Evolutionary conservation across 2,329 filamentous ascomycete genomes (phyloP).

Genomic region (Neopestalotiopsis sp.): DNA sequence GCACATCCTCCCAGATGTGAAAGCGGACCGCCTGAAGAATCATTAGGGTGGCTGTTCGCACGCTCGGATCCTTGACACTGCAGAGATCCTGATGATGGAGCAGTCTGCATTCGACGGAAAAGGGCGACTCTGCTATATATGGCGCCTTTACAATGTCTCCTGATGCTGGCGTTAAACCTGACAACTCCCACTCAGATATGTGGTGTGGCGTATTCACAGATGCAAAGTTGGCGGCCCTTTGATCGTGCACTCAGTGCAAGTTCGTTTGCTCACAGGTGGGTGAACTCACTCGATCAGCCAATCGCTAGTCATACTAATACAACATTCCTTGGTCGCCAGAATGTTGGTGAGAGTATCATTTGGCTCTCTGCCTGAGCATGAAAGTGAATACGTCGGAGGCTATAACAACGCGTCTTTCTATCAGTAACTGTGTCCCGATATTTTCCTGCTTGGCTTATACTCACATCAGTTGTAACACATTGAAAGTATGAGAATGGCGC

Average conservation of each 20-base stretch:
- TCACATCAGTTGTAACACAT: constrained; percentile 8
- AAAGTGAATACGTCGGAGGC: constrained; percentile 29
- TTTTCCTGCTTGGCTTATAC: background rate
- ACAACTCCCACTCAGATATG: constrained; percentile 24
- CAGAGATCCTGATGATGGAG: constrained; percentile 20
- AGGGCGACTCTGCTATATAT: constrained; percentile 20
- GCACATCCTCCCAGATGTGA: constrained; percentile 21
- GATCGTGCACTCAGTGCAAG: background rate
- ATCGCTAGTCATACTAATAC: constrained; percentile 26
- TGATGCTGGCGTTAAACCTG: constrained; percentile 19
- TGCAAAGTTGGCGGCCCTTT: constrained; percentile 21
- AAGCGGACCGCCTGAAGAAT: constrained; percentile 18
- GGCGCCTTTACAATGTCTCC: constrained; percentile 15
- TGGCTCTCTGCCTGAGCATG: constrained; percentile 22
- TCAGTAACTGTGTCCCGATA: background rate
- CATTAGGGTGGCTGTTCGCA: constrained; percentile 16
- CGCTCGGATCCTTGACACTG: constrained; percentile 9
- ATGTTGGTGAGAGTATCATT: constrained; percentile 26
- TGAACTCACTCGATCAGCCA: constrained; percentile 23
- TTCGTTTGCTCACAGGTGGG: background rate
- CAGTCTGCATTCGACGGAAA: constrained; percentile 21
- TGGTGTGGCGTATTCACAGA: constrained; percentile 25
- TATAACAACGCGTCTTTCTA: constrained; percentile 7
- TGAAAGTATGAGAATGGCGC: constrained; percentile 13
- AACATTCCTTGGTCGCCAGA: constrained; percentile 23